A percentile compares a stretch with the other conserved stretches of the same genome.
These are phyloP conservation scores for Rhodotorula toruloides DNA, from an alignment of 768 basidiomycete genomes.

Conservation along the genomic window DNA sequence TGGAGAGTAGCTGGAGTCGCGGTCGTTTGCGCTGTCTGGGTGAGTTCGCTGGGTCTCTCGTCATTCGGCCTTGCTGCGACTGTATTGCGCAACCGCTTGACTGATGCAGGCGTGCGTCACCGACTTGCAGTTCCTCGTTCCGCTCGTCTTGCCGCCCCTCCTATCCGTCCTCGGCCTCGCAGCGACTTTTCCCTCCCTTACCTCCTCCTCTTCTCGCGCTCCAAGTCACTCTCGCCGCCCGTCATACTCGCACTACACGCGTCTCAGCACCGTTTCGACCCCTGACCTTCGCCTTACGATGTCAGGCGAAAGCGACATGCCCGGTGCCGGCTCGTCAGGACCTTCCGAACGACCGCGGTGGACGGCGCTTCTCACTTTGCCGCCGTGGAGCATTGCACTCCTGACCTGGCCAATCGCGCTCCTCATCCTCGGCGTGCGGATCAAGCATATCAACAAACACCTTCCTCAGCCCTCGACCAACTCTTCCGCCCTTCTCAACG, in stretches of 20 bases:
- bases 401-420: slow-evolving; percentile 39
- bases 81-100: not conserved
- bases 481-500: not conserved
- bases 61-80: not conserved
- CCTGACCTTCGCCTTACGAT: not conserved
- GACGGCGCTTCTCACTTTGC: slow-evolving; percentile 21
- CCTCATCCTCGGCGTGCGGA: slow-evolving; percentile 38
- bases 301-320: too few species aligned
- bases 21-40: slow-evolving; percentile 15
- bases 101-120: too few species aligned
- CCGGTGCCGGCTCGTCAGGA: not conserved
- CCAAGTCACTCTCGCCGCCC: not conserved
- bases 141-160: slow-evolving; percentile 17
- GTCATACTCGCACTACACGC: not conserved
- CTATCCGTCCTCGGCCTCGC: slow-evolving; percentile 9
- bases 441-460: slow-evolving; percentile 25
- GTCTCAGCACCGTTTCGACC: slow-evolving; percentile 6
- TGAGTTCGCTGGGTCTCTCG: not conserved
- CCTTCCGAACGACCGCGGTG: slow-evolving; percentile 1
- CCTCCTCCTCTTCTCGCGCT: not conserved
- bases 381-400: slow-evolving; percentile 15
- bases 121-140: slow-evolving; percentile 24
- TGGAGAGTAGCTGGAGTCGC: slow-evolving; percentile 8
- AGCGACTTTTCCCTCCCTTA: not conserved
- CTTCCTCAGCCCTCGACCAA: not conserved